These are phyloP conservation scores for Populus pruinosa DNA, from an alignment of 345 rosid species.

Conservation along the genomic window DNA sequence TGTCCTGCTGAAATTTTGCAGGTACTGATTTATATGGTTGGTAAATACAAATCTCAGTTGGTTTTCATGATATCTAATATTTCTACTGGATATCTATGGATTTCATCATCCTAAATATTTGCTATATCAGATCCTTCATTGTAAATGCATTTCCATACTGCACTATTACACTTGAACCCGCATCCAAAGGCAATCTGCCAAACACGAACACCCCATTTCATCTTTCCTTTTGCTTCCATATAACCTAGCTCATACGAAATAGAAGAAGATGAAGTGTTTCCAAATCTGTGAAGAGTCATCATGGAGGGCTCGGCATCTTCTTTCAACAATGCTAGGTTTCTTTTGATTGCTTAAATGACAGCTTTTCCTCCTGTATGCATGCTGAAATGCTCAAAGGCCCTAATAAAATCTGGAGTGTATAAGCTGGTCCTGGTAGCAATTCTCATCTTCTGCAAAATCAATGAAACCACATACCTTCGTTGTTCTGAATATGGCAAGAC, in stretches of 20 bases:
- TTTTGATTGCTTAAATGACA: constrained; percentile 8
- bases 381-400: constrained; percentile 12
- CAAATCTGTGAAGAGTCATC: constrained; percentile 15
- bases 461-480: not conserved
- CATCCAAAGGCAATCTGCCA: constrained; percentile 11
- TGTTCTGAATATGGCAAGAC: constrained; percentile 12
- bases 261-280: constrained; percentile 13
- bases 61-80: not conserved
- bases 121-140: not conserved
- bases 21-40: not conserved
- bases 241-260: not conserved
- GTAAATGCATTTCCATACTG: constrained; percentile 8
- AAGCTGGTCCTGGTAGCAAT: not conserved
- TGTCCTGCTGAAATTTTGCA: not conserved
- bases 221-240: constrained; percentile 4
- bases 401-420: constrained; percentile 1
- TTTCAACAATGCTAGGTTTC: not conserved
- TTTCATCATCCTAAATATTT: not conserved
- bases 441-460: not conserved
- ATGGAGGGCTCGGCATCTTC: constrained; percentile 5
- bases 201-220: constrained; percentile 10
- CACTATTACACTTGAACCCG: constrained; percentile 15
- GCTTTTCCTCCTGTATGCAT: constrained; percentile 14
- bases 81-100: not conserved
- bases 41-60: not conserved